phyloP scores from a whole-genome alignment of 805 yeast species.

The Myxozyma neotropica region DNA sequence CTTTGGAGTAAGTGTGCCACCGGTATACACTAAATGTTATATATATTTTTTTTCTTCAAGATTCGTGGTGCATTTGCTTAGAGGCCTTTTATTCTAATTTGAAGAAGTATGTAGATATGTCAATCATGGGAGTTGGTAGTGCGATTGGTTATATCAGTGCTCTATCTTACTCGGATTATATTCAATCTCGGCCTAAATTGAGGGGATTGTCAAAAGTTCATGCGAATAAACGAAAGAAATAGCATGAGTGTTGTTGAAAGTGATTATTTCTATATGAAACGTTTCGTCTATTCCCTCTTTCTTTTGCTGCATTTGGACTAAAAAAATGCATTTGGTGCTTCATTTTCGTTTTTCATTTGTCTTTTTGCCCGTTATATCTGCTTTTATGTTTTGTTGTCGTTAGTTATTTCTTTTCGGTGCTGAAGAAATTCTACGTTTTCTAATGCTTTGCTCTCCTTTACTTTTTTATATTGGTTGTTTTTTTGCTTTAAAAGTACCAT shows the following conservation, averaged over 20 bases:
- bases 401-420: background rate
- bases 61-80: background rate
- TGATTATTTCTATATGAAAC: no score
- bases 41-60: background rate
- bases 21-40: no score
- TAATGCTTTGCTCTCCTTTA: background rate
- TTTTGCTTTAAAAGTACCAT: background rate
- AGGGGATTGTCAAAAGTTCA: background rate
- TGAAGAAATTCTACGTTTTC: no score
- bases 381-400: background rate
- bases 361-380: background rate
- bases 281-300: slow-evolving; percentile 6
- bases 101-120: background rate
- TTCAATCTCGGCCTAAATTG: background rate
- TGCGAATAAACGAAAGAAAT: no score
- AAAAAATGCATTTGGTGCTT: slow-evolving; percentile 3
- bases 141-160: background rate
- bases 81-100: background rate
- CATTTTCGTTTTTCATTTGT: slow-evolving; percentile 1
- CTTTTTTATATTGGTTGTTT: background rate
- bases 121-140: background rate
- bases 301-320: background rate
- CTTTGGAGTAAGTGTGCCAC: background rate
- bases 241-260: no score
- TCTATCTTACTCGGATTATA: background rate